These are phyloP conservation scores for Mycena albidolilacea DNA, from an alignment of 768 basidiomycete species.

Conservation along the genomic window DNA sequence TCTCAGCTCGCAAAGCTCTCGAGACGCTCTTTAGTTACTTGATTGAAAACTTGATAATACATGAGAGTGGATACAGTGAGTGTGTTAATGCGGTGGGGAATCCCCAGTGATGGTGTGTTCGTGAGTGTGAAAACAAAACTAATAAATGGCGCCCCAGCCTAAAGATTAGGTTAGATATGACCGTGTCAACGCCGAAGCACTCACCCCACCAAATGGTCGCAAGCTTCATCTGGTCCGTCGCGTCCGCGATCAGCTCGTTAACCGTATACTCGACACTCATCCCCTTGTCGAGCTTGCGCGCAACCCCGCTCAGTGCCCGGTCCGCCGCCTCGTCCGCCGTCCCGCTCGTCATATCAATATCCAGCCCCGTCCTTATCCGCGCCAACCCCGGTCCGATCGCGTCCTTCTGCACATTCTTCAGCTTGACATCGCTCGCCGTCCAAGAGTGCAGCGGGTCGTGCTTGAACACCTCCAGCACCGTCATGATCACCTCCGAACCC, in stretches of 20 bases:
- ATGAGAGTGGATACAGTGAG: conserved; percentile 20
- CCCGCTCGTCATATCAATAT: conserved; percentile 75
- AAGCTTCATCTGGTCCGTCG: conserved; percentile 83
- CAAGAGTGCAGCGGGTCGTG: conserved; percentile 96
- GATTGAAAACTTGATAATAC: neutral
- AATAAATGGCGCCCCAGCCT: conserved; percentile 53
- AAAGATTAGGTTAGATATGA: neutral
- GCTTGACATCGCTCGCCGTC: conserved; percentile 85
- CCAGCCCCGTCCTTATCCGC: conserved; percentile 46
- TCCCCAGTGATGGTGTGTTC: conserved; percentile 10
- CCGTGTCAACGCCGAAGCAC: conserved; percentile 40
- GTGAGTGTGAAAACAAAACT: conserved; percentile 11
- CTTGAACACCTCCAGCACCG: conserved; percentile 96
- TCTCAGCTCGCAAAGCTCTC: no score
- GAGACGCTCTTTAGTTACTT: no score
- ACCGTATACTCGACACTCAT: conserved; percentile 95
- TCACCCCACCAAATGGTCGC: conserved; percentile 84
- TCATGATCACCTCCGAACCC: conserved; percentile 90
- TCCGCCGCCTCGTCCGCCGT: conserved; percentile 90
- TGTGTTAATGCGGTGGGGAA: conserved; percentile 3
- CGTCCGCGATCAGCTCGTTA: conserved; percentile 92
- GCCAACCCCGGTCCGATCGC: conserved; percentile 44
- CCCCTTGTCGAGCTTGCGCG: conserved; percentile 85
- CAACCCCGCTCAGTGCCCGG: conserved; percentile 85
- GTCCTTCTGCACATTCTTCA: conserved; percentile 73